Percentiles rank a stretch among this genome's conserved stretches.
Conservation (phyloP, 768 basidiomycete species). For the Polyporus arcularius region DNA sequence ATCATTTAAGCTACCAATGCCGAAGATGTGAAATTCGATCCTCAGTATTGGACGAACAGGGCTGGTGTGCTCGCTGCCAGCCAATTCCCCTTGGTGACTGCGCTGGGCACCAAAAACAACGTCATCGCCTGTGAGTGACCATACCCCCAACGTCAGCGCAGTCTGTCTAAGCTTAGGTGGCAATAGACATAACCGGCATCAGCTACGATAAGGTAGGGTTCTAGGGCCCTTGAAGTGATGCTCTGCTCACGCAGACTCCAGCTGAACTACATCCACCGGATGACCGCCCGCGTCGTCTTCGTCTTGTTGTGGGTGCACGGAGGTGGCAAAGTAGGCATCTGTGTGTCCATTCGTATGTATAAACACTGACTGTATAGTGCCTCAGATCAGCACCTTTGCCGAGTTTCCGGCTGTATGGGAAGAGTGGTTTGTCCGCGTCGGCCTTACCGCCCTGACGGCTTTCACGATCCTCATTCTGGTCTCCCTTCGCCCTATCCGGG, state of each 20-base stretch:
- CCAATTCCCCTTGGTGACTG: conserved; percentile 58
- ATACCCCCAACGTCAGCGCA: background rate
- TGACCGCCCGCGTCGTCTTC: conserved; percentile 47
- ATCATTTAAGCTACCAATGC: conserved; percentile 24
- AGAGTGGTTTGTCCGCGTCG: conserved; percentile 31
- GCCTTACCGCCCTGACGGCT: conserved; percentile 38
- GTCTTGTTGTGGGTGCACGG: conserved; percentile 52
- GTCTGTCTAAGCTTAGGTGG: background rate
- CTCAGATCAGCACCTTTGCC: conserved; percentile 7
- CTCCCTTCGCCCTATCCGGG: conserved; percentile 52
- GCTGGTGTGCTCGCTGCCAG: conserved; percentile 44
- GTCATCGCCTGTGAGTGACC: conserved; percentile 41
- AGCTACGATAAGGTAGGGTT: conserved; percentile 45
- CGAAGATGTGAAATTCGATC: conserved; percentile 23
- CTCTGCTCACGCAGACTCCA: conserved; percentile 14
- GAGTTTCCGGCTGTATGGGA: background rate
- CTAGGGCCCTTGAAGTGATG: background rate
- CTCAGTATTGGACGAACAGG: conserved; percentile 34
- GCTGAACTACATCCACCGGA: conserved; percentile 49
- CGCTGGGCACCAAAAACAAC: conserved; percentile 65
- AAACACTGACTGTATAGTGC: background rate
- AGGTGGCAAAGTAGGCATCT: conserved; percentile 38
- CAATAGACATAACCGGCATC: conserved; percentile 52
- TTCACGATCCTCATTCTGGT: conserved; percentile 46
- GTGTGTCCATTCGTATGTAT: background rate